These are phyloP conservation scores for Ceriops decandra DNA, from an alignment of 345 rosid genomes.

Conservation along the genomic window DNA sequence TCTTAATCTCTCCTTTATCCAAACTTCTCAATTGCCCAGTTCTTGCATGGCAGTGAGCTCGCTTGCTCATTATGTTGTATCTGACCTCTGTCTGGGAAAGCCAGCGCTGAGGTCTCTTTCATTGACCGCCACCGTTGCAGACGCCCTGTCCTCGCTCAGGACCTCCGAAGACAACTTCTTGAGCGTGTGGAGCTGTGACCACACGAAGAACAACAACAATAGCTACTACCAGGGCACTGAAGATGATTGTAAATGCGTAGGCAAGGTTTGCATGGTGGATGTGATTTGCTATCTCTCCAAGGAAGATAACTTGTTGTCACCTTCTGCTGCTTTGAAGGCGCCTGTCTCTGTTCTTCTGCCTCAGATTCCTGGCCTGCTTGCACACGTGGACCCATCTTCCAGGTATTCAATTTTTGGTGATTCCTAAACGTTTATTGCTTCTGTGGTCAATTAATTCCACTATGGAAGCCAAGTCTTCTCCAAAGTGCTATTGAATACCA, in stretches of 20 bases:
- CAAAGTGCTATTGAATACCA: neutral
- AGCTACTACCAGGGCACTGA: too few relatives aligned
- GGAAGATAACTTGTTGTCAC: constrained; percentile 47
- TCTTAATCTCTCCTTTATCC: neutral
- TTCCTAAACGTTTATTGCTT: neutral
- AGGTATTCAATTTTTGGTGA: constrained; percentile 39
- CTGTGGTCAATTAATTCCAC: neutral
- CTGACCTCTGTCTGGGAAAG: constrained; percentile 95
- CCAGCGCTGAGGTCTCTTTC: constrained; percentile 72
- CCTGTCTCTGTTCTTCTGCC: constrained; percentile 70
- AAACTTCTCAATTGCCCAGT: neutral
- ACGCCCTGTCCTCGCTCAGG: constrained; percentile 53
- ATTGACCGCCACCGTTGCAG: constrained; percentile 48
- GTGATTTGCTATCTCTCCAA: constrained; percentile 70
- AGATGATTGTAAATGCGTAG: constrained; percentile 46
- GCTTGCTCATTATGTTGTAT: constrained; percentile 47
- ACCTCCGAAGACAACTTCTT: constrained; percentile 54
- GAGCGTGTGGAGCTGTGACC: constrained; percentile 78
- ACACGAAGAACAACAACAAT: constrained; percentile 10
- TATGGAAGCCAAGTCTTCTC: neutral
- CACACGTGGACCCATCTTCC: constrained; percentile 62
- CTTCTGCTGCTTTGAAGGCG: constrained; percentile 47
- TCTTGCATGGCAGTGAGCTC: constrained; percentile 75
- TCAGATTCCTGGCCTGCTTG: constrained; percentile 36
- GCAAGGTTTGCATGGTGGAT: constrained; percentile 86